phyloP scores from a whole-genome alignment of 768 basidiomycete genomes.

The Scleroderma citrinum region DNA sequence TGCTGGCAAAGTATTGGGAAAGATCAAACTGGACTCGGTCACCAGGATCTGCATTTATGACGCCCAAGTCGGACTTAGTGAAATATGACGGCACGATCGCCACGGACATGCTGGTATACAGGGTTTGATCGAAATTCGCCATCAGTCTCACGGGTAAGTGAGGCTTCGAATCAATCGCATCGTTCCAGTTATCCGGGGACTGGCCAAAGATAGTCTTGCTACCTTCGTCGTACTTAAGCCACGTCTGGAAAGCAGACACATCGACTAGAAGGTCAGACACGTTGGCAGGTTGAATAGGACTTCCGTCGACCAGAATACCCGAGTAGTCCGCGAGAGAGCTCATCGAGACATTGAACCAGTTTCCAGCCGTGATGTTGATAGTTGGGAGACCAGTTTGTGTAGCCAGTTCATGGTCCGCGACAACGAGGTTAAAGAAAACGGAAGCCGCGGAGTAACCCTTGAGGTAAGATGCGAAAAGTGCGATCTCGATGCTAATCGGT shows the following conservation, averaged over 20 bases:
- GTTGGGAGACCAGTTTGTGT: slow-evolving; percentile 44
- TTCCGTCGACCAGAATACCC: slow-evolving; percentile 59
- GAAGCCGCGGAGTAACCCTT: slow-evolving; percentile 60
- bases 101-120: slow-evolving; percentile 59
- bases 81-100: slow-evolving; percentile 73
- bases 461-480: slow-evolving; percentile 65
- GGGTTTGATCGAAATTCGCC: slow-evolving; percentile 60
- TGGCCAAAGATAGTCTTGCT: slow-evolving; percentile 59
- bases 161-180: slow-evolving; percentile 26
- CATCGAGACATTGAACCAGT: slow-evolving; percentile 47
- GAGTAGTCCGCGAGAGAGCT: slow-evolving; percentile 52
- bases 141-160: slow-evolving; percentile 56
- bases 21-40: slow-evolving; percentile 50
- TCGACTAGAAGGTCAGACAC: slow-evolving; percentile 56
- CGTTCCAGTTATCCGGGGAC: slow-evolving; percentile 42
- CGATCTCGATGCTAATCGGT: slow-evolving; percentile 43
- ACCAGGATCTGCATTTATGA: slow-evolving; percentile 49
- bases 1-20: slow-evolving; percentile 48
- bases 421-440: slow-evolving; percentile 58
- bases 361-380: slow-evolving; percentile 64
- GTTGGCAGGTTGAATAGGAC: slow-evolving; percentile 50
- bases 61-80: slow-evolving; percentile 47
- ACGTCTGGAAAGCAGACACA: slow-evolving; percentile 44
- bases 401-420: slow-evolving; percentile 67
- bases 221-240: slow-evolving; percentile 55